Conservation (phyloP, 495 filamentous ascomycete genomes). For the Amphirosellinia nigrospora region DNA sequence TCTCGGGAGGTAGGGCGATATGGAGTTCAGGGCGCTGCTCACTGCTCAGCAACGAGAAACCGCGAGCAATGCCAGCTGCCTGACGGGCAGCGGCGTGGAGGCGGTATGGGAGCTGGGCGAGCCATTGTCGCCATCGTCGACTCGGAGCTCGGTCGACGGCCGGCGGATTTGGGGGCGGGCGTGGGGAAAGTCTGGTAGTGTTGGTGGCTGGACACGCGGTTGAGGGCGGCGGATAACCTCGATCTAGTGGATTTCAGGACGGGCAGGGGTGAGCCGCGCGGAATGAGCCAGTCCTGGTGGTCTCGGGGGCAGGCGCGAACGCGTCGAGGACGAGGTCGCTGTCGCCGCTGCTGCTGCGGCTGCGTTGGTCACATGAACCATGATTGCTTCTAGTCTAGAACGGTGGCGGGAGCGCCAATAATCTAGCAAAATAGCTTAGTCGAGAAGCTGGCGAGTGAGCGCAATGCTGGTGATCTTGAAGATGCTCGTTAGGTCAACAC, state of each 20-base stretch:
- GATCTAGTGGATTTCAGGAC: slow-evolving; percentile 29
- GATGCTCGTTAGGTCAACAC: slow-evolving; percentile 17
- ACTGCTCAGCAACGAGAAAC: slow-evolving; percentile 94
- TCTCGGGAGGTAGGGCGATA: slow-evolving; percentile 93
- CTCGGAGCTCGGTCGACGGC: slow-evolving; percentile 36
- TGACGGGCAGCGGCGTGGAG: slow-evolving; percentile 76
- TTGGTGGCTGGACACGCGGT: slow-evolving; percentile 65
- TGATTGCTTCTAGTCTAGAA: slow-evolving; percentile 23
- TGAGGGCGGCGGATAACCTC: slow-evolving; percentile 35
- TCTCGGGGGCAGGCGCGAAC: slow-evolving; percentile 31
- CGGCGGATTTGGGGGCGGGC: slow-evolving; percentile 77
- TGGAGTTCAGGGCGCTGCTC: slow-evolving; percentile 94
- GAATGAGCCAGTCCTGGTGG: slow-evolving; percentile 50
- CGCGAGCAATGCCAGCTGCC: slow-evolving; percentile 83
- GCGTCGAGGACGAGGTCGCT: slow-evolving; percentile 29
- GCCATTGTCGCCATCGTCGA: slow-evolving; percentile 35
- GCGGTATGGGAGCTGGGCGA: slow-evolving; percentile 44
- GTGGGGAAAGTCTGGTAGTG: slow-evolving; percentile 96
- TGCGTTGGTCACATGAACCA: slow-evolving; percentile 44
- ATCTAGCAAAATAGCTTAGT: background rate
- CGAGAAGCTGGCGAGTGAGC: background rate
- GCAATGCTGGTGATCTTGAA: background rate
- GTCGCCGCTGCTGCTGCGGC: slow-evolving; percentile 36
- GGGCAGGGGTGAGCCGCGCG: slow-evolving; percentile 57
- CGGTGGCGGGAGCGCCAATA: background rate